A percentile compares a stretch with the other conserved stretches of the same genome.
These are phyloP conservation scores for Nemophila menziesii DNA, from an alignment of 257 asterid species.

Conservation along the genomic window DNA sequence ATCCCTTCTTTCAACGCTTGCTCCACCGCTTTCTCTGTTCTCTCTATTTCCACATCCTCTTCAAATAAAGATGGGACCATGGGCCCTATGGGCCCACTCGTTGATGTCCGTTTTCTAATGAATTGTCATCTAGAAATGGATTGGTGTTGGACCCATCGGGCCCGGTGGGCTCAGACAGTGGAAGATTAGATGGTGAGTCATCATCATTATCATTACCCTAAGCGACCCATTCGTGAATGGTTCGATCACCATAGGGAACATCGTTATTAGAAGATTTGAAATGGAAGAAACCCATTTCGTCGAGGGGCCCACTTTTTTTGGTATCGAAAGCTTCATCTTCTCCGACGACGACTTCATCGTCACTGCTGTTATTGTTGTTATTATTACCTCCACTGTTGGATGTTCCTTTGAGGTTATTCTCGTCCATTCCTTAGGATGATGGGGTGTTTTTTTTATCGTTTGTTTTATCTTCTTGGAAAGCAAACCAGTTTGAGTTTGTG, in stretches of 20 bases:
- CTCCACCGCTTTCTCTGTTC: slow-evolving; percentile 67
- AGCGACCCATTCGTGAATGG: slow-evolving; percentile 88
- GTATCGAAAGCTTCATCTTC: slow-evolving; percentile 72
- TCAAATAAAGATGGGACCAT: too few relatives aligned
- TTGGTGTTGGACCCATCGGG: too few relatives aligned
- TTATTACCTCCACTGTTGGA: slow-evolving; percentile 58
- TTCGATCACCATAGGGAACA: slow-evolving; percentile 64
- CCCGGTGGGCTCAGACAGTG: too few relatives aligned
- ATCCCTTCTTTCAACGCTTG: slow-evolving; percentile 91
- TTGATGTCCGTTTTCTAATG: slow-evolving; percentile 43
- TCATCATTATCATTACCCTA: slow-evolving; percentile 87
- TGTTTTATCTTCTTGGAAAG: slow-evolving; percentile 71
- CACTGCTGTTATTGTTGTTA: slow-evolving; percentile 55
- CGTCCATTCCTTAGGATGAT: slow-evolving; percentile 47
- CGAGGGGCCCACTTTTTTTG: too few relatives aligned
- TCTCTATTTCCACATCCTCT: slow-evolving; percentile 88
- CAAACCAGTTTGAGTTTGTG: slow-evolving; percentile 99
- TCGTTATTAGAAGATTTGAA: slow-evolving; percentile 55
- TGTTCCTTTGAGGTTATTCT: slow-evolving; percentile 42
- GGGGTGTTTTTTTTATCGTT: too few relatives aligned
- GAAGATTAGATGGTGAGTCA: slow-evolving; percentile 49
- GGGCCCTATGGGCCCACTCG: too few relatives aligned
- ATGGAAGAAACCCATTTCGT: slow-evolving; percentile 41
- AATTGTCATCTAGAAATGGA: too few relatives aligned
- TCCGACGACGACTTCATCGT: slow-evolving; percentile 93